Evolutionary conservation across 1,284 basidiomycete genomes (phyloP), one percentile per base, ranked within the genome.

Genomic region (Mycosarcoma mackinlayi): DNA sequence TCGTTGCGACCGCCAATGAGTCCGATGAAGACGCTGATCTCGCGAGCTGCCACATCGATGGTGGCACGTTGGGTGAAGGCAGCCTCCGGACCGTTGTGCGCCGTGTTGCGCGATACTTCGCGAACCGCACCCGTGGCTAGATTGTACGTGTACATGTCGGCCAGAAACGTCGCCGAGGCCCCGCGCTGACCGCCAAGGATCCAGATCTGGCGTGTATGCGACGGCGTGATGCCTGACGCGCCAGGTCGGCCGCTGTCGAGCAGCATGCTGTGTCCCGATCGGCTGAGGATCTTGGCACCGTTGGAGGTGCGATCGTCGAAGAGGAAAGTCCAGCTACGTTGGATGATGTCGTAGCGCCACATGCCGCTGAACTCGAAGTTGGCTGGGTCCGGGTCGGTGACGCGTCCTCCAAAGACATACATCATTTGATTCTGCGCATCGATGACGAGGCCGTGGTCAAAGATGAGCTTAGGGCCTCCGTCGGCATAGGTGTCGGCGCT

Each of bases 391-490:
- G 86, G 87, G 66, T 90, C 89, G 19, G 89, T 87, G 8, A 92
- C 85, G 9, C 89, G 87, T 3, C 92, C 92, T 10, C 92, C 92
- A 69, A 89, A 91, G 10, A 92, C 87, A 67, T 92, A 93, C 18
- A 93, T 80, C 14, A 88, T 86, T 78, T 91, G 90, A 0, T 86
- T 84, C 16, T 90, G 88, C 24, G 86, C 86, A 74, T 92, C 91
- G 66, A 92, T 87, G 34, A 86, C 88, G 87, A 93, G 90, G 78
- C 91, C 90, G 76, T 92, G 91, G 79, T 92, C 91, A 72, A 89
- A 91, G 48, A 92, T 85, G 31, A 92, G 84, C 2, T 89, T 88
- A 6, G 91, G 91, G 0, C 91, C 91, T 10, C 88, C 88, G 7
- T 87, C 85, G 16, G 61, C 48, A 18, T 71, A 56, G 6, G 79